A percentile compares a stretch with the other conserved stretches of the same genome.
These are phyloP conservation scores for Oryza australiensis DNA, from an alignment of 176 grass and related monocot species.

Conservation along the genomic window DNA sequence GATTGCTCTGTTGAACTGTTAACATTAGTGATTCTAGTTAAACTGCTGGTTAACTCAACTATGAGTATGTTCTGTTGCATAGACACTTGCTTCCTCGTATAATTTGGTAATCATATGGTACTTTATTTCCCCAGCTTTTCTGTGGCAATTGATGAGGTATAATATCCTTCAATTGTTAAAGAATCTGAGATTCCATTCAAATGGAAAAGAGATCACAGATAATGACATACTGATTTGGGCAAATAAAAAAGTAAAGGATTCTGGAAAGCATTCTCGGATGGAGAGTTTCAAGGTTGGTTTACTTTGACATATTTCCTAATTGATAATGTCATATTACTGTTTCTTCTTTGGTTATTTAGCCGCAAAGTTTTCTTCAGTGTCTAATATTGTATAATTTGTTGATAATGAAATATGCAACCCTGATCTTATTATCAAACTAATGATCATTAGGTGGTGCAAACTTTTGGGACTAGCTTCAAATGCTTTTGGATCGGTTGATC, in stretches of 20 bases:
- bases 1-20: background rate
- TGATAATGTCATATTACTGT: background rate
- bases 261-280: slow-evolving; percentile 57
- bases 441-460: background rate
- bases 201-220: slow-evolving; percentile 67
- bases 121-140: slow-evolving; percentile 51
- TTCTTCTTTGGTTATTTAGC: slow-evolving; percentile 8
- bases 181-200: slow-evolving; percentile 67
- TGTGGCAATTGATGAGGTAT: slow-evolving; percentile 84
- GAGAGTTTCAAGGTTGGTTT: slow-evolving; percentile 70
- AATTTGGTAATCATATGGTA: slow-evolving; percentile 4
- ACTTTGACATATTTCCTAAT: slow-evolving; percentile 30
- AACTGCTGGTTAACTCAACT: background rate
- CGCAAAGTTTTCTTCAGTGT: background rate
- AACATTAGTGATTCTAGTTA: background rate
- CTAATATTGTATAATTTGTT: slow-evolving; percentile 13
- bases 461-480: slow-evolving; percentile 17
- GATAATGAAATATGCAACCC: background rate
- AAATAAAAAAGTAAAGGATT: slow-evolving; percentile 65
- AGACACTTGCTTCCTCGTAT: background rate
- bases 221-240: slow-evolving; percentile 72
- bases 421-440: background rate
- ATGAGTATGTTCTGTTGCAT: background rate
- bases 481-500: background rate
- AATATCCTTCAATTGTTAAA: slow-evolving; percentile 78